Conservation (phyloP, 1,139 yeast genomes). For the Geotrichum aggregatum region DNA sequence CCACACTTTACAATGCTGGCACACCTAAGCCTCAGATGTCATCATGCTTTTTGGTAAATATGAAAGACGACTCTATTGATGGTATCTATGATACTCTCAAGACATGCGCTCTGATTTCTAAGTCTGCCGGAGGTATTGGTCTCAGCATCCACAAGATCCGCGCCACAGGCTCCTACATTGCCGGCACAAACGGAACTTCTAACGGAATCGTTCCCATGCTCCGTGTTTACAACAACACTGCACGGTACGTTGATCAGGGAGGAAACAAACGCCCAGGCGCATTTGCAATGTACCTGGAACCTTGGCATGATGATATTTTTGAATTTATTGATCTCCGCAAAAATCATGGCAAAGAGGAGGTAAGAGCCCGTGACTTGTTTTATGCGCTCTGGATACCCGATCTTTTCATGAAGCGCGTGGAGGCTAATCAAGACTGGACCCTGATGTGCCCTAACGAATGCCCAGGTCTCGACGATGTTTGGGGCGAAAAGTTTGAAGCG, state of each 20-base stretch:
- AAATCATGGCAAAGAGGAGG: conserved; percentile 88
- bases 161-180: conserved; percentile 79
- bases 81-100: conserved; percentile 85
- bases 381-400: conserved; percentile 92
- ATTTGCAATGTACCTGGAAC: conserved; percentile 81
- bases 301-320: conserved; percentile 87
- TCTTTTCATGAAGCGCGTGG: conserved; percentile 83
- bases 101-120: conserved; percentile 81
- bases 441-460: conserved; percentile 86
- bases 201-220: conserved; percentile 88
- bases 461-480: conserved; percentile 72
- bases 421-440: conserved; percentile 74
- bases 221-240: conserved; percentile 85
- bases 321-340: conserved; percentile 81
- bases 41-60: conserved; percentile 82
- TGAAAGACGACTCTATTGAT: conserved; percentile 87
- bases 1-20: conserved; percentile 86
- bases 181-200: conserved; percentile 86
- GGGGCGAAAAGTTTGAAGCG: conserved; percentile 75
- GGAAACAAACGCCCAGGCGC: conserved; percentile 95
- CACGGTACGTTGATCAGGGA: conserved; percentile 90
- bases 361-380: conserved; percentile 84
- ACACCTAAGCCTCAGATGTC: conserved; percentile 85
- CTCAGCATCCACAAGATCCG: conserved; percentile 79
- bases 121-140: conserved; percentile 91